Evolutionary conservation across 768 basidiomycete species (phyloP), one percentile per base, ranked within the genome.

Genomic region (Auriscalpium vulgare): DNA sequence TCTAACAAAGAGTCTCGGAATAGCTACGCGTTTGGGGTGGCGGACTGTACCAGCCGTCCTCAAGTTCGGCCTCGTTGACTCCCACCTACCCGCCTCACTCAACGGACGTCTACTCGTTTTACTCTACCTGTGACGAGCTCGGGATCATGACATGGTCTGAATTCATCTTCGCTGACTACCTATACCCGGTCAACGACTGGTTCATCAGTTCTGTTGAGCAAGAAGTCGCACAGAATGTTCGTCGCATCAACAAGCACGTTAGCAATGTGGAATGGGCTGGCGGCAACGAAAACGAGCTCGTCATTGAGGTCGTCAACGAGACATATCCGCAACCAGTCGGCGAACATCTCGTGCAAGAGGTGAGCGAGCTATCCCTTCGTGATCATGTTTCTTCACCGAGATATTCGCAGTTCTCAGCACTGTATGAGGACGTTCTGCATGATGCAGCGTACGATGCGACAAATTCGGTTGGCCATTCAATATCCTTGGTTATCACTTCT

Each of bases 21-120:
- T 56, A 83, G 81, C 65, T 83, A 16, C 78, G 81, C 14, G 69
- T 83, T 6, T 83, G 80, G 81, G 81, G 81, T 43, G 81, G 81
- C 1, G 82, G 81, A 43, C 13, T 43, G 13, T 43, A 43, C n/a
- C 40, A 43, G 7, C 40, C 40, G n/a, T 43, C 40, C 3, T 13
- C 40, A 43, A 43, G 40, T 43, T 43, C 40, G 11, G 40, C 40
- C 40, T 11, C 40, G n/a, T 43, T 43, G 40, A 43, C 40, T 11
- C 40, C 40, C 13, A 43, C 11, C n/a, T 43, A 43, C 40, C 40
- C 40, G 40, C 40, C 40, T 11, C 40, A 43, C n/a, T 11, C 63
- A 29, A 68, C 69, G 1, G 81, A 79, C n/a, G 74, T 72, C 8
- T 82, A 83, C 61, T 73, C 78, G 57, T 81, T 83, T 60, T 83